Base-by-base conservation (phyloP, 306 rosid genomes). In the Quercus cerris region DNA sequence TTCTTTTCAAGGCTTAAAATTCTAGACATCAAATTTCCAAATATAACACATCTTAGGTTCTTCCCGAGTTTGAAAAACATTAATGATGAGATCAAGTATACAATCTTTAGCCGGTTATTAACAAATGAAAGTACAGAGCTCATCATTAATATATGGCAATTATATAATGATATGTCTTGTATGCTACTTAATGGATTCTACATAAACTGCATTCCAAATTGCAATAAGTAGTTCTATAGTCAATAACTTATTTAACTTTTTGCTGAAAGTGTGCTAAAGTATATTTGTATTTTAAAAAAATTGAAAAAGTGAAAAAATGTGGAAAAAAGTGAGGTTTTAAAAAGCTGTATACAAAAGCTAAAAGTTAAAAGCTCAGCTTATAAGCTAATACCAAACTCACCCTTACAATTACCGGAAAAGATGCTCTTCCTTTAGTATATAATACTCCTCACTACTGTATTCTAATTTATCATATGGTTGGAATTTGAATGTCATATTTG, bases 301-400 rank as follows among this genome's bases (percentile, higher is more conserved):
- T 38, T 38, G 11, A 38, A 7, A 1, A 1, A 35, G 2, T 35
- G 41, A 35, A 35, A 38, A 38, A 38, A 38, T 7, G 1, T 38
- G 3, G 0, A 0, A 38, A 38, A 41, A 41, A 8, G 11, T 8
- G 11, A 41, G 1, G 46, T 41, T 41, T 41, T 41, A 41, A 41
- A 41, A 41, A 8, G 0, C 0, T 41, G 1, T 8, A 41, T 0
- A 8, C 0, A 41, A 38, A 38, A 38, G 0, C 3, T 7, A 38
- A 7, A 7, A 38, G 1, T 0, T 35, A 35, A 35, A 38, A 38
- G 10, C 10, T 41, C 1, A 41, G 3, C 46, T 41, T 41, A 41
- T 41, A 41, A 41, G 46, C 0, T 2, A 12, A 8, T 41, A 2
- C 46, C 46, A 8, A 38, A 41, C 46, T 41, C 38, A 64, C 17